Conservation (phyloP, 202 grass and related monocot species). For the Panicum virgatum region DNA sequence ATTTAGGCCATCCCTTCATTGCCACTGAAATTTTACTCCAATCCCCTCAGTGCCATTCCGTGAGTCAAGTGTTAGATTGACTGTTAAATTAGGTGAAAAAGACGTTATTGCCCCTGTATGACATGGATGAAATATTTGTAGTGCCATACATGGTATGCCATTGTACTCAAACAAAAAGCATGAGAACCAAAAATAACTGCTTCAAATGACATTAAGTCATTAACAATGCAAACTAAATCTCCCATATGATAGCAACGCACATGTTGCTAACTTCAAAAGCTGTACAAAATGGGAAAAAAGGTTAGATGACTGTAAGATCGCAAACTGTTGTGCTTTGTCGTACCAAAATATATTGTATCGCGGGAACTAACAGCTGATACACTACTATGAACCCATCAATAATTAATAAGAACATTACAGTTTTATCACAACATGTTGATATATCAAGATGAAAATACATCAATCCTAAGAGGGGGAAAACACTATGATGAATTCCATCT, state of each 20-base stretch:
- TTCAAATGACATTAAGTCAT: constrained; percentile 10
- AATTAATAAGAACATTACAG: constrained; percentile 9
- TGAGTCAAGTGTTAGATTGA: no score
- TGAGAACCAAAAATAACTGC: background rate
- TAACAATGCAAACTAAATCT: background rate
- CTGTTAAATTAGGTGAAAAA: no score
- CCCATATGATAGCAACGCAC: background rate
- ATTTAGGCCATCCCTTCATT: no score
- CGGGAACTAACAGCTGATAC: background rate
- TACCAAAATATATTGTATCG: constrained; percentile 19
- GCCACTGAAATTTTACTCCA: no score
- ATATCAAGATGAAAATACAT: background rate
- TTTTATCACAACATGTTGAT: background rate
- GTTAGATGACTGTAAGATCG: background rate
- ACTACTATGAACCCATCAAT: background rate
- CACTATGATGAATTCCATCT: constrained; percentile 4
- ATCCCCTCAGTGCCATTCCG: no score
- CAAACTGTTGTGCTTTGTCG: background rate
- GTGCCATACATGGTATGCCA: no score
- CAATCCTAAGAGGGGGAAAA: background rate
- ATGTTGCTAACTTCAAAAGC: background rate
- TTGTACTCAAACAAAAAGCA: background rate
- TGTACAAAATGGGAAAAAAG: background rate
- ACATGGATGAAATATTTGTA: no score
- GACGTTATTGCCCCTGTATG: no score